Evolutionary conservation across 2,329 filamentous ascomycete species (phyloP).

Genomic region (Metarhizium humberi): DNA sequence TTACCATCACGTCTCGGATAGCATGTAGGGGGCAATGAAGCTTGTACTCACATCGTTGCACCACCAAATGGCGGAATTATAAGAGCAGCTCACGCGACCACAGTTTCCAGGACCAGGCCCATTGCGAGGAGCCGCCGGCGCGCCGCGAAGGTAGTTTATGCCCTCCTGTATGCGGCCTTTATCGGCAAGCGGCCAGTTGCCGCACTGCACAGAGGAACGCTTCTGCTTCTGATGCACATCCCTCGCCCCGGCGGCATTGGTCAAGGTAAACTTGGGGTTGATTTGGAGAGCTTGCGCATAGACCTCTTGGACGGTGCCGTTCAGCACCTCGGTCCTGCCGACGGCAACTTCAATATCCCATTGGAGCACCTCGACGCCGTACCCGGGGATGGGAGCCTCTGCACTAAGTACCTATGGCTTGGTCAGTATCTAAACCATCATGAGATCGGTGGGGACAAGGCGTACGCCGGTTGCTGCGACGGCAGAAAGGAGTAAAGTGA

Average conservation of each 20-base stretch:
- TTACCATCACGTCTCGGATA: not conserved
- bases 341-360: constrained; percentile 5
- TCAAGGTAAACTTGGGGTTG: constrained; percentile 5
- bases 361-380: too few species aligned
- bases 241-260: constrained; percentile 2
- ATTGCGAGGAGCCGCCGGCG: not conserved
- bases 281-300: constrained; percentile 8
- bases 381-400: too few species aligned
- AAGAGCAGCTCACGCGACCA: constrained; percentile 1
- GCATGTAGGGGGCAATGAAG: not conserved
- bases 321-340: constrained; percentile 6
- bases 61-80: constrained; percentile 3
- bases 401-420: too few species aligned
- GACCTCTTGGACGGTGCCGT: constrained; percentile 11
- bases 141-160: not conserved
- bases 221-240: not conserved
- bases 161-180: not conserved
- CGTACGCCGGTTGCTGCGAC: too few species aligned
- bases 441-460: too few species aligned
- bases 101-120: not conserved
- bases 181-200: not conserved
- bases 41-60: constrained; percentile 4
- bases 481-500: too few species aligned
- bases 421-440: too few species aligned
- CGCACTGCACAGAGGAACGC: not conserved